A percentile compares a stretch with the other conserved stretches of the same genome.
These are phyloP conservation scores for Leccinum boreale DNA, from an alignment of 768 basidiomycete genomes.

Conservation along the genomic window DNA sequence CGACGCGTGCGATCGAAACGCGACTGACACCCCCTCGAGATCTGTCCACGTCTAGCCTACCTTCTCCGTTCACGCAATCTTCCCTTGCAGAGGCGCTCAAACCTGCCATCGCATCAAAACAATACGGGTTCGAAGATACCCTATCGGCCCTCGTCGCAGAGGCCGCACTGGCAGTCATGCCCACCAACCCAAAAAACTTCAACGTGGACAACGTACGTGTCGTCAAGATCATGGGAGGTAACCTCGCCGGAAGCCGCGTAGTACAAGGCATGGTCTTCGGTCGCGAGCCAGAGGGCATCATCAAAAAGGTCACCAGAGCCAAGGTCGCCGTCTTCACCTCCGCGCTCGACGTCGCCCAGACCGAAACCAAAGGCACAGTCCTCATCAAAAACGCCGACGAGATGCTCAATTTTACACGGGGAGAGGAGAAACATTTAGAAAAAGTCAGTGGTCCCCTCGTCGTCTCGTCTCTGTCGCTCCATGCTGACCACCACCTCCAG, in stretches of 20 bases:
- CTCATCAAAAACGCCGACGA: conserved; percentile 93
- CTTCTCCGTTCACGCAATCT: conserved; percentile 65
- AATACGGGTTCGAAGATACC: conserved; percentile 89
- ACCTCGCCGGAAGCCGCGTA: conserved; percentile 77
- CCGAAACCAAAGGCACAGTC: conserved; percentile 98
- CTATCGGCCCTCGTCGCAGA: conserved; percentile 86
- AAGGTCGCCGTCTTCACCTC: conserved; percentile 97
- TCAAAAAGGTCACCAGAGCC: conserved; percentile 80
- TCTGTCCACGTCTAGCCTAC: conserved; percentile 66
- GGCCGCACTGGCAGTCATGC: conserved; percentile 91
- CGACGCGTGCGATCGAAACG: conserved; percentile 4
- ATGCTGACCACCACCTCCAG: conserved; percentile 37
- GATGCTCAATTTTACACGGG: conserved; percentile 94
- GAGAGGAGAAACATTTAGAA: conserved; percentile 96
- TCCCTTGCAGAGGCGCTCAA: conserved; percentile 75
- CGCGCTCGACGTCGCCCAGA: conserved; percentile 90
- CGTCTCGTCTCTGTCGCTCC: not conserved
- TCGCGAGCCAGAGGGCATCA: conserved; percentile 85
- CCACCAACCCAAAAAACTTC: conserved; percentile 82
- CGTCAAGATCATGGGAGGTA: conserved; percentile 98
- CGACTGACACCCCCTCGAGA: conserved; percentile 39
- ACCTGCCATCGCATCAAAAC: conserved; percentile 94
- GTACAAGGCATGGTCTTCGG: conserved; percentile 99
- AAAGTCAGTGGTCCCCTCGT: conserved; percentile 44
- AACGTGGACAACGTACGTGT: conserved; percentile 98